Evolutionary conservation across 768 basidiomycete species (phyloP).

Genomic region (Mycena alexandri): DNA sequence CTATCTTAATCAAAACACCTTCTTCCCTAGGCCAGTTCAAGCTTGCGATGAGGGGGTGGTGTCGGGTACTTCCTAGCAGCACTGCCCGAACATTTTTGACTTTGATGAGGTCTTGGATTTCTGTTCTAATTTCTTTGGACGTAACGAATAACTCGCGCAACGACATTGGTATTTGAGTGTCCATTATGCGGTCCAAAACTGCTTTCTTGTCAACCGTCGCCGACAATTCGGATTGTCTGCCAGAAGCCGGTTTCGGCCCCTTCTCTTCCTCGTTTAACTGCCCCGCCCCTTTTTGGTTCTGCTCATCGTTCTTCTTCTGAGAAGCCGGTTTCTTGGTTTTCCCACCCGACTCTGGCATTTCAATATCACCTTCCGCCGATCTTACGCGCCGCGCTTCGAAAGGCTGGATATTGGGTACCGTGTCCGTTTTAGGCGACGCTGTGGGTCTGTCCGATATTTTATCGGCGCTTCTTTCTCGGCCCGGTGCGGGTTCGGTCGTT

Average conservation of each 20-base stretch:
- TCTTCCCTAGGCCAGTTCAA: not conserved
- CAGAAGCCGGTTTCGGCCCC: not conserved
- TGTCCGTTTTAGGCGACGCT: too few relatives aligned
- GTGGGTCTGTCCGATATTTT: too few relatives aligned
- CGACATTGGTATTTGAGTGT: constrained; percentile 7
- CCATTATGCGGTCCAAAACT: constrained; percentile 16
- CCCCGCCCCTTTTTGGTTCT: too few relatives aligned
- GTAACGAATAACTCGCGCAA: constrained; percentile 8
- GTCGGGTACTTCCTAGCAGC: not conserved
- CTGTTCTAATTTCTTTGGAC: constrained; percentile 18
- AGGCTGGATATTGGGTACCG: too few relatives aligned
- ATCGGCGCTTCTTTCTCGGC: too few relatives aligned
- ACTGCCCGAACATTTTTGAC: constrained; percentile 20
- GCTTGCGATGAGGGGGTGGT: not conserved
- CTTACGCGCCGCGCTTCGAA: too few relatives aligned
- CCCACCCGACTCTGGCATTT: too few relatives aligned
- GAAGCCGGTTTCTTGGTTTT: too few relatives aligned
- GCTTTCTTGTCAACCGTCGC: not conserved
- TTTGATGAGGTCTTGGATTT: constrained; percentile 19
- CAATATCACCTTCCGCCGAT: too few relatives aligned
- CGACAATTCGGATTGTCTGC: constrained; percentile 8
- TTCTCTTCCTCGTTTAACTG: not conserved
- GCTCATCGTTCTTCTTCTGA: too few relatives aligned
- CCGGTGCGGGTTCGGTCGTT: too few relatives aligned
- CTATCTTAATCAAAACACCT: constrained; percentile 31